phyloP scores from a whole-genome alignment of 2,329 filamentous ascomycete species.

The Westerdykella ornata region DNA sequence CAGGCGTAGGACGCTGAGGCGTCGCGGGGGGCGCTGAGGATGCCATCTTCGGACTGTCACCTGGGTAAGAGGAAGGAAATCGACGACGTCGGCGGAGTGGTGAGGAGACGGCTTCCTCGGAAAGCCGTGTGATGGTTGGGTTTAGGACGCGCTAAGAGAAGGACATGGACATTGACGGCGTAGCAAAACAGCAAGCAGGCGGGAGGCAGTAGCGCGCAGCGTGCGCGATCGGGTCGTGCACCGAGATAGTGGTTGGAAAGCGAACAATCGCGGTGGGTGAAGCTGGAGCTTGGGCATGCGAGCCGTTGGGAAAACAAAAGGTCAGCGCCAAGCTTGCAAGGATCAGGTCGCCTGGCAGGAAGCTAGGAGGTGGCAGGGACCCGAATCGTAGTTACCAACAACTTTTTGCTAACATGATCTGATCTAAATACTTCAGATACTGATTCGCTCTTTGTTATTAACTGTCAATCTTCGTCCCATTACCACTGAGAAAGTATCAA shows the following conservation, averaged over 20 bases:
- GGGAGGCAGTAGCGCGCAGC: neutral
- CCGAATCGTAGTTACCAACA: neutral
- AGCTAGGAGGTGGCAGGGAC: slow-evolving; percentile 2
- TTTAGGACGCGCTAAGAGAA: slow-evolving; percentile 22
- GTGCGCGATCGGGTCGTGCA: slow-evolving; percentile 6
- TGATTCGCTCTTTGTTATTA: neutral
- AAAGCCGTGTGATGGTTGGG: neutral
- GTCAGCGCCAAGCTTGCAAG: slow-evolving; percentile 5
- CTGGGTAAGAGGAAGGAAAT: slow-evolving; percentile 3
- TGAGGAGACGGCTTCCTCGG: slow-evolving; percentile 21
- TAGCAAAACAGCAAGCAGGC: slow-evolving; percentile 3
- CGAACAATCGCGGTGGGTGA: slow-evolving; percentile 24
- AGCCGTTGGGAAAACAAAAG: slow-evolving; percentile 4
- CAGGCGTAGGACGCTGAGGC: slow-evolving; percentile 65
- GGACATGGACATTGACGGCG: slow-evolving; percentile 25
- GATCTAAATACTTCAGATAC: neutral
- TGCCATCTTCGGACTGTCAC: slow-evolving; percentile 2
- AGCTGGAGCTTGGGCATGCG: slow-evolving; percentile 3
- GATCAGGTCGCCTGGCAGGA: slow-evolving; percentile 5
- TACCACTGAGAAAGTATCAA: neutral
- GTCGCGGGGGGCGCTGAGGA: slow-evolving; percentile 35
- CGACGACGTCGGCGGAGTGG: slow-evolving; percentile 12
- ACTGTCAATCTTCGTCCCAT: neutral
- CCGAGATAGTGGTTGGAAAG: slow-evolving; percentile 12
- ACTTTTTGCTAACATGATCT: neutral